Percentiles rank a stretch among this genome's conserved stretches.
Evolutionary conservation across 768 basidiomycete species (phyloP).

Genomic region (Serendipita vermifera): DNA sequence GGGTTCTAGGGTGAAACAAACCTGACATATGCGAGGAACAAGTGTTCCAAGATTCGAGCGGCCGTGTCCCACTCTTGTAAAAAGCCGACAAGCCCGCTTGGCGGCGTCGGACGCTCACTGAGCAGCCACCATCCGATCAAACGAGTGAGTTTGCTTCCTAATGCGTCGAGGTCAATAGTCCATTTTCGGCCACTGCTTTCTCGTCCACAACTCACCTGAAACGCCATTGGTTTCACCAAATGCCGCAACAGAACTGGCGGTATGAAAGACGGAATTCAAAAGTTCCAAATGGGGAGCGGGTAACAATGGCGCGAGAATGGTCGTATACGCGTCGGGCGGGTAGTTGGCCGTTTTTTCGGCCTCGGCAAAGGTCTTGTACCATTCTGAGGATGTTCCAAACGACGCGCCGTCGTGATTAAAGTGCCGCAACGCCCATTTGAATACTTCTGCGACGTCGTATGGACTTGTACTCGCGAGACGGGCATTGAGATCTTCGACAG

Average conservation of each 20-base stretch:
- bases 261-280: constrained; percentile 41
- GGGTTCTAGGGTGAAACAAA: constrained; percentile 21
- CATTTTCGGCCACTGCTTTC: too few species aligned
- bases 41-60: constrained; percentile 60
- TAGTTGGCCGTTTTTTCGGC: constrained; percentile 49
- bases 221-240: constrained; percentile 60
- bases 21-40: constrained; percentile 65
- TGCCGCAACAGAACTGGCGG: constrained; percentile 57
- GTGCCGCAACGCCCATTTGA: constrained; percentile 72
- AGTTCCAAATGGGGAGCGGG: constrained; percentile 47
- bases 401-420: constrained; percentile 44
- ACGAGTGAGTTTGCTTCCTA: constrained; percentile 61
- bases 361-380: constrained; percentile 54
- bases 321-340: constrained; percentile 48
- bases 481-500: constrained; percentile 43
- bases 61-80: constrained; percentile 62
- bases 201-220: constrained; percentile 28
- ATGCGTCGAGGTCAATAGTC: too few species aligned
- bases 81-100: constrained; percentile 47
- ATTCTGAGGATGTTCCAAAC: constrained; percentile 44
- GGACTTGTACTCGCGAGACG: constrained; percentile 54
- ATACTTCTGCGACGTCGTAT: constrained; percentile 65
- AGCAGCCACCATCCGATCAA: constrained; percentile 65
- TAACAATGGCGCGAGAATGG: constrained; percentile 45
- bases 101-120: constrained; percentile 32